Percentiles rank a stretch among this genome's conserved stretches.
Evolutionary conservation across 2,329 filamentous ascomycete species (phyloP).

Genomic region (Penicillium sp.): DNA sequence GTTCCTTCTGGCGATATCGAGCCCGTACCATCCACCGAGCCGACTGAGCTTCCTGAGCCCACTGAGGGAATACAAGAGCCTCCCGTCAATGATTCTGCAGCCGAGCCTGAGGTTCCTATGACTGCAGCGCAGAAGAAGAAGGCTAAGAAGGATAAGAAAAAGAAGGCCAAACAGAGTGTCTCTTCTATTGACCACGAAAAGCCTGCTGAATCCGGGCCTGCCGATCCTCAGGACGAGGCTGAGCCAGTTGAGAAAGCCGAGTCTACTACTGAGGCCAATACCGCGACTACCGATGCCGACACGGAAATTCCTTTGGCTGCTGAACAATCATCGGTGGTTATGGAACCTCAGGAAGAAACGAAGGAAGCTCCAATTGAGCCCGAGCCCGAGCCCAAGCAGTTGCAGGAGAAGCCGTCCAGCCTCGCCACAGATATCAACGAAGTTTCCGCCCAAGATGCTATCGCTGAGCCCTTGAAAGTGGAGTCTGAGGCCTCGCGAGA

Average conservation of each 20-base stretch:
- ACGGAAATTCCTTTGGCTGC: neutral
- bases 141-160: conserved; percentile 36
- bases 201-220: conserved; percentile 5
- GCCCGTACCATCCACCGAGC: neutral
- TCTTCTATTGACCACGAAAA: conserved; percentile 14
- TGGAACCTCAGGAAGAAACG: neutral
- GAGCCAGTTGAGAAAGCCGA: neutral
- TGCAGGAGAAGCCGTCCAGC: neutral
- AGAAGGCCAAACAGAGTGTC: conserved; percentile 19
- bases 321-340: neutral
- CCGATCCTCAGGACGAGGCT: neutral
- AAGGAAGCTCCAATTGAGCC: neutral
- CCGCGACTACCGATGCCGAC: neutral
- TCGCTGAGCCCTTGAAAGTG: neutral
- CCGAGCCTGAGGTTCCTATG: conserved; percentile 14
- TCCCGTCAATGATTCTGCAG: neutral
- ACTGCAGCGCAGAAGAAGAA: conserved; percentile 30
- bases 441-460: neutral
- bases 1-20: neutral
- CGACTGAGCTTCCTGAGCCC: neutral
- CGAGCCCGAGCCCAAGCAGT: neutral
- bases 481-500: neutral
- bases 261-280: neutral
- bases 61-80: neutral
- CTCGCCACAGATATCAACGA: neutral